phyloP scores from a whole-genome alignment of 2,329 filamentous ascomycete species.

The Fusarium chaquense region DNA sequence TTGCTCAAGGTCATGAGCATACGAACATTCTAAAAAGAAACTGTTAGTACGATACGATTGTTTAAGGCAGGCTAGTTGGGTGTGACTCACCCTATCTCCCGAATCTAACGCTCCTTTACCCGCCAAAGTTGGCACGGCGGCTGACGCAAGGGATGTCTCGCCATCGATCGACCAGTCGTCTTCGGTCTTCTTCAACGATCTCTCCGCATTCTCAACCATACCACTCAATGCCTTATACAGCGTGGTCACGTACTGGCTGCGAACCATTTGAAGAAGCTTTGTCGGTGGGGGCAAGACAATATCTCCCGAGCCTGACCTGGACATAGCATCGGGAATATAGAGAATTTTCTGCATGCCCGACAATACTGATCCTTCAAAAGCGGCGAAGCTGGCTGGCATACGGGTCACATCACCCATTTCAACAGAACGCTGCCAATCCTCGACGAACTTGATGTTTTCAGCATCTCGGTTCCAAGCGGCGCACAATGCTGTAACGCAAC shows the following conservation, averaged over 20 bases:
- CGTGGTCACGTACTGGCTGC: slow-evolving; percentile 91
- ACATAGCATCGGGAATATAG: slow-evolving; percentile 88
- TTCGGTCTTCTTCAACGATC: slow-evolving; percentile 72
- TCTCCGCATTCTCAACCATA: slow-evolving; percentile 96
- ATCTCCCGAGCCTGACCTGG: slow-evolving; percentile 76
- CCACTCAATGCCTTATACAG: slow-evolving; percentile 94
- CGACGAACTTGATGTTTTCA: slow-evolving; percentile 89
- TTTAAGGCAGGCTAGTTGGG: slow-evolving; percentile 6
- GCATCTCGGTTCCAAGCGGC: slow-evolving; percentile 94
- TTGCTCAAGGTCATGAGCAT: slow-evolving; percentile 96
- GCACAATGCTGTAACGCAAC: slow-evolving; percentile 86
- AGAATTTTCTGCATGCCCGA: slow-evolving; percentile 93
- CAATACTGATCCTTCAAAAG: slow-evolving; percentile 86
- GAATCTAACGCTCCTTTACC: slow-evolving; percentile 65
- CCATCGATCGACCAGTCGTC: slow-evolving; percentile 69
- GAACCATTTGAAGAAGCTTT: slow-evolving; percentile 90
- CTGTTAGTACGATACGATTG: slow-evolving; percentile 41
- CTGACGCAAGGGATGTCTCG: slow-evolving; percentile 56
- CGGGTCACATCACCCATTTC: slow-evolving; percentile 89
- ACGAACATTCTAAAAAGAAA: slow-evolving; percentile 76
- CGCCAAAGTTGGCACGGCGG: slow-evolving; percentile 53
- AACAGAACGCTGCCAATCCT: slow-evolving; percentile 89
- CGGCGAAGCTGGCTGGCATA: slow-evolving; percentile 87
- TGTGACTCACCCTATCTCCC: slow-evolving; percentile 65
- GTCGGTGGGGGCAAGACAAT: slow-evolving; percentile 87